Base-by-base conservation (phyloP, 768 basidiomycete genomes). In the Leucocoprinus birnbaumii region DNA sequence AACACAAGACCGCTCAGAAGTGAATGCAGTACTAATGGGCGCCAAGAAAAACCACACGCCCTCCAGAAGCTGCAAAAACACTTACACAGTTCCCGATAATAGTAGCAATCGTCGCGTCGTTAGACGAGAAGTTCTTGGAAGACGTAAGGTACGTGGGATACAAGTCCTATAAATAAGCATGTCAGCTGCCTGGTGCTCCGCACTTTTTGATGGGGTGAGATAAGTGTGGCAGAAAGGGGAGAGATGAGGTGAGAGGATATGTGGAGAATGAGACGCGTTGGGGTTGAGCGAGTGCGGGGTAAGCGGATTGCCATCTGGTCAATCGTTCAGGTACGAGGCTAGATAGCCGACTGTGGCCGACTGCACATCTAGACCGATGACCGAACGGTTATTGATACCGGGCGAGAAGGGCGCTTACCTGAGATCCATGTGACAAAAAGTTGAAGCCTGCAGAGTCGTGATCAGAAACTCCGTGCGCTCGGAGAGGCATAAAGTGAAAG, bases 61-160 rank as follows among this genome's bases (percentile, higher is more conserved):
- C 7, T 13, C n/a, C 24, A n/a, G 24, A 47, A 10, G 18, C 18
- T 14, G 34, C 34, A 35, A 35, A n/a, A n/a, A 38, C 3, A 73
- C 77, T 48, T 59, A 80, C 78, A 62, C 82, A 84, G 64, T 83
- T 89, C 41, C 88, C 86, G 58, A 94, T 88, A 65, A 94, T 93
- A 9, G 91, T 93, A 0, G 90, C 87, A 41, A 78, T 75, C 5
- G 87, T 88, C 1, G 90, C 79, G 58, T 77, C 63, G 58, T 83
- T 77, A 1, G 75, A 24, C 34, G 73, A 67, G 65, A 93, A 84
- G 14, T 76, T 73, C 64, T 92, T 93, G 21, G 82, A 75, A 1
- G 67, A 70, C 53, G 82, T 68, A 48, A 92, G 73, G 65, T 89
- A 92, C 8, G 86, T 89, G 48, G 91, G 90, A 69, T 90, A 92